Evolutionary conservation across 257 asterid genomes (phyloP), one percentile per base, ranked within the genome.

Genomic region (Scutellaria galericulata): DNA sequence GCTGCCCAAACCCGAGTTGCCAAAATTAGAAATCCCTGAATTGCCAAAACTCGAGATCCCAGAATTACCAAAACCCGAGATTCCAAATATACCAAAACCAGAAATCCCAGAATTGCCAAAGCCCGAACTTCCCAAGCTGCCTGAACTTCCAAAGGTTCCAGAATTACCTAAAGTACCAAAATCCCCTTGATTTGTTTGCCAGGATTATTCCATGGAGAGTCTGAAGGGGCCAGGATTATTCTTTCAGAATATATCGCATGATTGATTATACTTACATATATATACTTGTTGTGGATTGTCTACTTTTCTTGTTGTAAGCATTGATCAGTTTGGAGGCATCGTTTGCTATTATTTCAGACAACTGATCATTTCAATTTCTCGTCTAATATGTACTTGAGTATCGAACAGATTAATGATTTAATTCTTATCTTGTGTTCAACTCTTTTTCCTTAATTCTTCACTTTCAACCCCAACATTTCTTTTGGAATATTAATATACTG

Each of bases 41-140:
- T 56, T 56, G 62, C 62, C 78, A 7, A 73, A 74, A 22, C 78
- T 59, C 1, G 72, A 9, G 14, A 40, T 68, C 40, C 81, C 74
- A n/a, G 9, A 27, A 0, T 27, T 59, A 40, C 68, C 81, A 18
- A 70, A 75, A 4, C 69, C 59, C 6, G 64, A 55, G 35, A 5
- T 77, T 3, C 80, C 80, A 27, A 2, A 9, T 7, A 8, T 75
- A 13, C 75, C 75, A 1, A 52, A 68, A 6, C 74, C 71, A 0
- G 70, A 68, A 9, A 7, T 68, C 1, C 80, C 79, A 9, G 54
- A 14, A 4, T 2, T 68, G 37, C 44, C 75, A 14, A 76, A 76
- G 7, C 55, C 46, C 1, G 66, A 63, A 7, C 0, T 52, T 0
- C 72, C 72, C 10, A 6, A 40, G 2, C 7, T 64, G 7, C 59